These are phyloP conservation scores for Crucibulum laeve DNA, from an alignment of 768 basidiomycete genomes.

Conservation along the genomic window DNA sequence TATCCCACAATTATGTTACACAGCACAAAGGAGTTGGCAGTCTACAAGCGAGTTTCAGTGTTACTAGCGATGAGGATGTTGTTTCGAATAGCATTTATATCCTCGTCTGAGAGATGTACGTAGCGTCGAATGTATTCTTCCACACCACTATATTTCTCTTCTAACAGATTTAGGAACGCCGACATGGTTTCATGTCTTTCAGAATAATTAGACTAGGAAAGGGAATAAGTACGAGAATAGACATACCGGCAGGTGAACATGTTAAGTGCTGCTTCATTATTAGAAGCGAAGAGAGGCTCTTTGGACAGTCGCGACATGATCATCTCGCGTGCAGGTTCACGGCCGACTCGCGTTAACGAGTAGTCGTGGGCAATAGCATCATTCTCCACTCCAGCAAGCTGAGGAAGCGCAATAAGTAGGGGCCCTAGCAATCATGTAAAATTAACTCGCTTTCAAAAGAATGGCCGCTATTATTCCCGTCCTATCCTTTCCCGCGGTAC, in stretches of 20 bases:
- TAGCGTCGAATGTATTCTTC: conserved; percentile 57
- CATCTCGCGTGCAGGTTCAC: conserved; percentile 71
- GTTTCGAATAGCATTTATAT: conserved; percentile 52
- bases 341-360: conserved; percentile 71
- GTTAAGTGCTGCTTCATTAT: conserved; percentile 73
- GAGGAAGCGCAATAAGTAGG: conserved; percentile 3
- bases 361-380: conserved; percentile 69
- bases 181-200: conserved; percentile 70
- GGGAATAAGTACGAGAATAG: neutral
- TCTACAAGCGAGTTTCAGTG: conserved; percentile 10
- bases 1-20: neutral
- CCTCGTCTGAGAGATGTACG: conserved; percentile 57
- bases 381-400: conserved; percentile 74
- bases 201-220: conserved; percentile 2
- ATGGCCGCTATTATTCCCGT: conserved; percentile 76
- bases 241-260: conserved; percentile 77
- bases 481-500: conserved; percentile 83
- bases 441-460: conserved; percentile 51
- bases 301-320: conserved; percentile 65
- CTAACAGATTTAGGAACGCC: conserved; percentile 59
- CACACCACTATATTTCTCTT: conserved; percentile 64
- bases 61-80: conserved; percentile 44
- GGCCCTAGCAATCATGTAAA: neutral
- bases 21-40: conserved; percentile 2
- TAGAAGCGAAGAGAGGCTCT: conserved; percentile 70